Conservation (phyloP, 2,329 filamentous ascomycete genomes). For the Calonectria pauciramosa region DNA sequence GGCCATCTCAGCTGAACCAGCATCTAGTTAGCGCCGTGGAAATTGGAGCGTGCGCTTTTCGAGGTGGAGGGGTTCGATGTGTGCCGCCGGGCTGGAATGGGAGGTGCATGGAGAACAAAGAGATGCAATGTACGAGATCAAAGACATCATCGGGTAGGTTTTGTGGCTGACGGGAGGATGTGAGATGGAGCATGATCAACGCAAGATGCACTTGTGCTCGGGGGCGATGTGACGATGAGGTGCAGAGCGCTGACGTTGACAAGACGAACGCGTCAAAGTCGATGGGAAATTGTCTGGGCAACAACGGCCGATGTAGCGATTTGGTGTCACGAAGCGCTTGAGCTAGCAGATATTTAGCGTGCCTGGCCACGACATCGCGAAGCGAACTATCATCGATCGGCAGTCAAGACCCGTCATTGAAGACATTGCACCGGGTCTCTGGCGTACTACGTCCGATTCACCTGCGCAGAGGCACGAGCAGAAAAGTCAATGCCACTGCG, state of each 20-base stretch:
- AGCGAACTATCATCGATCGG: constrained; percentile 21
- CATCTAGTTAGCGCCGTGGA: constrained; percentile 39
- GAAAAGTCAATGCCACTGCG: neutral
- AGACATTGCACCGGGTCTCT: neutral
- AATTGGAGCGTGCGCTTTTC: constrained; percentile 25
- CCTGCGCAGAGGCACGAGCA: neutral
- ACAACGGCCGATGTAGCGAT: neutral
- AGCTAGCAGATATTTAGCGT: neutral
- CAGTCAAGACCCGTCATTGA: constrained; percentile 17
- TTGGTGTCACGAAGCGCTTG: constrained; percentile 1
- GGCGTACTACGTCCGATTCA: neutral
- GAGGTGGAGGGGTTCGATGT: constrained; percentile 9
- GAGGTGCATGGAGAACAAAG: neutral
- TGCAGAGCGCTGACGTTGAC: constrained; percentile 8
- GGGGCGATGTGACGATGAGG: neutral
- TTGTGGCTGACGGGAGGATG: neutral
- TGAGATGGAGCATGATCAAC: neutral
- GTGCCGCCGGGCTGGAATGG: neutral
- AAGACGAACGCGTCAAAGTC: neutral
- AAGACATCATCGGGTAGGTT: constrained; percentile 12
- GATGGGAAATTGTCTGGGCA: constrained; percentile 2
- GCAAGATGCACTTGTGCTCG: neutral
- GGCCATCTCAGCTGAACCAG: constrained; percentile 47
- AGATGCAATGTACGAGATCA: constrained; percentile 29
- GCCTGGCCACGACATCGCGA: neutral